Evolutionary conservation across 2,329 filamentous ascomycete species (phyloP).

Genomic region (Phialophora chinensis): DNA sequence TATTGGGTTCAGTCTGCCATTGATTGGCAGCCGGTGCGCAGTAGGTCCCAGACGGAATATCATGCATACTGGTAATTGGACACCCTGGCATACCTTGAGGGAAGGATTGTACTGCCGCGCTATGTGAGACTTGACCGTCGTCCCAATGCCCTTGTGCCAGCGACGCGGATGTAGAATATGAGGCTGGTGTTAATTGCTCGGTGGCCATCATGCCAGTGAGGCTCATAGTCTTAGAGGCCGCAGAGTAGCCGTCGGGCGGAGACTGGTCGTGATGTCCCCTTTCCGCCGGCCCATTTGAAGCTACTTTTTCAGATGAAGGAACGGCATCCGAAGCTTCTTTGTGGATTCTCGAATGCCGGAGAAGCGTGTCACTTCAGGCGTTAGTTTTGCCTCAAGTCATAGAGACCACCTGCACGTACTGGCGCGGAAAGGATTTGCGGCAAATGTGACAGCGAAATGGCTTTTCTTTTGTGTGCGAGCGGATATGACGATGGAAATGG

Average conservation of each 20-base stretch:
- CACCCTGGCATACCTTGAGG: background rate
- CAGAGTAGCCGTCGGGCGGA: background rate
- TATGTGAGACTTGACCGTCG: background rate
- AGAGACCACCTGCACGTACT: conserved; percentile 31
- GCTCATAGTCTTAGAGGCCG: conserved; percentile 1
- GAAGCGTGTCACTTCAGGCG: conserved; percentile 24
- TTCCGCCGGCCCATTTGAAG: background rate
- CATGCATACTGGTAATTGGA: background rate
- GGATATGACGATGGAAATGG: conserved; percentile 43
- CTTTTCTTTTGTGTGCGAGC: conserved; percentile 44
- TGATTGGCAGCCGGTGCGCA: background rate
- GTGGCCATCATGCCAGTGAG: background rate
- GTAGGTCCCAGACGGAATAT: background rate
- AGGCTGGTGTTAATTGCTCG: background rate
- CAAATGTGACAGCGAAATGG: conserved; percentile 42
- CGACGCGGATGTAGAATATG: background rate
- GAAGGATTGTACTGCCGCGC: background rate
- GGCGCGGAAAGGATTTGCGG: conserved; percentile 40
- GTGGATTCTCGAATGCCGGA: conserved; percentile 27
- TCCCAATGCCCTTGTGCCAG: background rate
- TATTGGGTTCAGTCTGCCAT: background rate
- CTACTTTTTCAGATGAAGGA: background rate
- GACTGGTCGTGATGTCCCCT: background rate
- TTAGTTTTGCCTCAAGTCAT: background rate
- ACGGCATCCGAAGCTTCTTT: background rate